A percentile compares a stretch with the other conserved stretches of the same genome.
Conservation (phyloP, 495 filamentous ascomycete species). For the Penicillium nucicola region DNA sequence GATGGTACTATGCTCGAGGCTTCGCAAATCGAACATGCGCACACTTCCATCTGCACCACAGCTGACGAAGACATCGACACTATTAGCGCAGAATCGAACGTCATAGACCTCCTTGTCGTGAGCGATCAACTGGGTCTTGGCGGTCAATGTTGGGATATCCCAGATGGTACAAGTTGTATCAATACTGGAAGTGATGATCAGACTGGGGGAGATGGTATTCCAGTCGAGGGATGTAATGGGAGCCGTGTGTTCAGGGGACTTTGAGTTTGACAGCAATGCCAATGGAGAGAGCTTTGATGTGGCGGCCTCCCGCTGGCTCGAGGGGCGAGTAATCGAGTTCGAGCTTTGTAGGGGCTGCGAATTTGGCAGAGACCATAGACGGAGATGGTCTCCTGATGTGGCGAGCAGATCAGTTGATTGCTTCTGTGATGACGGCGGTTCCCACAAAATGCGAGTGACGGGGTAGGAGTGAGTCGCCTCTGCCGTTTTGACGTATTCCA, state of each 20-base stretch:
- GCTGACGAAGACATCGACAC: constrained; percentile 94
- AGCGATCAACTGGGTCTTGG: constrained; percentile 97
- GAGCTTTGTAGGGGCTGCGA: constrained; percentile 45
- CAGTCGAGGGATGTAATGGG: constrained; percentile 95
- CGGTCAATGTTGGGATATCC: constrained; percentile 97
- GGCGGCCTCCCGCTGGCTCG: constrained; percentile 60
- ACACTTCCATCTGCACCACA: constrained; percentile 98
- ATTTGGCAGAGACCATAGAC: constrained; percentile 85
- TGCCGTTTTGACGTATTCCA: constrained; percentile 93
- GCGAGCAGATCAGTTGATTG: constrained; percentile 93
- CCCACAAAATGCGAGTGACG: constrained; percentile 94
- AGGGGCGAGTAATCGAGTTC: constrained; percentile 72
- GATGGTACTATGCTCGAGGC: constrained; percentile 96
- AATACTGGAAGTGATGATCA: constrained; percentile 98
- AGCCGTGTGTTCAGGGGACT: constrained; percentile 96
- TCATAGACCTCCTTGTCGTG: constrained; percentile 99
- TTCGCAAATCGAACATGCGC: constrained; percentile 96
- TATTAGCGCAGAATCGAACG: constrained; percentile 94
- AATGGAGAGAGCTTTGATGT: constrained; percentile 88
- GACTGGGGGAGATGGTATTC: constrained; percentile 92
- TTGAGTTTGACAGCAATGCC: constrained; percentile 92
- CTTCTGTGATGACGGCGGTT: constrained; percentile 95
- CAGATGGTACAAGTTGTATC: constrained; percentile 99
- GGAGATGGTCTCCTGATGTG: constrained; percentile 93
- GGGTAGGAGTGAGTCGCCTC: constrained; percentile 98